Evolutionary conservation across 2,329 filamentous ascomycete genomes (phyloP).

Genomic region (Cercospora brassicicola): DNA sequence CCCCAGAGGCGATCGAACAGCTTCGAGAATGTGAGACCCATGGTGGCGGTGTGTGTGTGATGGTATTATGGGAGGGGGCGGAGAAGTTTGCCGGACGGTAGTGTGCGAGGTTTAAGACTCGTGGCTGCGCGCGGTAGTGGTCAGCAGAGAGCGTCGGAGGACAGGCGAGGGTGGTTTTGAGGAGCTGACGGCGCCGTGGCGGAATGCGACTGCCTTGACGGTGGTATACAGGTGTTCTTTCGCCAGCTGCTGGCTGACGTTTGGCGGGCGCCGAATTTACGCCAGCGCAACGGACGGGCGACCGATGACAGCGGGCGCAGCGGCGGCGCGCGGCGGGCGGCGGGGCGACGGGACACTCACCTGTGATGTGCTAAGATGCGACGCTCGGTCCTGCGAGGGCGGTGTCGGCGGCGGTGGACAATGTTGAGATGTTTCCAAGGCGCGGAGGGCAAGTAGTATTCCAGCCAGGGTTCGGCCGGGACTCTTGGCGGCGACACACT

Average conservation of each 20-base stretch:
- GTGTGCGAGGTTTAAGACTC: not conserved
- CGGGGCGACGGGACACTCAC: constrained; percentile 12
- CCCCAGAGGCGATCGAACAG: constrained; percentile 99
- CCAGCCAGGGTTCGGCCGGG: not conserved
- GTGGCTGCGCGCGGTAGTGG: not conserved
- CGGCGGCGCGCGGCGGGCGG: constrained; percentile 2
- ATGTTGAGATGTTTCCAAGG: constrained; percentile 3
- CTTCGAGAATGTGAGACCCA: constrained; percentile 93
- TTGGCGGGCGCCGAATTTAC: constrained; percentile 13
- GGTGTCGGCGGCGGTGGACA: constrained; percentile 2
- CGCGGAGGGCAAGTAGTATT: not conserved
- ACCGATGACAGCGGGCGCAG: constrained; percentile 7
- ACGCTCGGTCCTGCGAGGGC: constrained; percentile 6
- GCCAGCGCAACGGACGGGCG: constrained; percentile 10
- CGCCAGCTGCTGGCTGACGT: constrained; percentile 5
- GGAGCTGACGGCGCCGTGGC: not conserved
- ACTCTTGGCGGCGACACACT: not conserved
- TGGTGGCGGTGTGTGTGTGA: constrained; percentile 58
- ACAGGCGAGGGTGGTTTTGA: not conserved
- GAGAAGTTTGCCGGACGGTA: not conserved
- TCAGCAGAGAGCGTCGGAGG: constrained; percentile 1
- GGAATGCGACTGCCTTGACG: constrained; percentile 27
- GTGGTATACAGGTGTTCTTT: constrained; percentile 24
- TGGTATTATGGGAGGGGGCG: constrained; percentile 11
- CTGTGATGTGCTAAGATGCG: constrained; percentile 1